Base-by-base conservation (phyloP, 164 flowering plant genomes). In the Tetracentron sinense region DNA sequence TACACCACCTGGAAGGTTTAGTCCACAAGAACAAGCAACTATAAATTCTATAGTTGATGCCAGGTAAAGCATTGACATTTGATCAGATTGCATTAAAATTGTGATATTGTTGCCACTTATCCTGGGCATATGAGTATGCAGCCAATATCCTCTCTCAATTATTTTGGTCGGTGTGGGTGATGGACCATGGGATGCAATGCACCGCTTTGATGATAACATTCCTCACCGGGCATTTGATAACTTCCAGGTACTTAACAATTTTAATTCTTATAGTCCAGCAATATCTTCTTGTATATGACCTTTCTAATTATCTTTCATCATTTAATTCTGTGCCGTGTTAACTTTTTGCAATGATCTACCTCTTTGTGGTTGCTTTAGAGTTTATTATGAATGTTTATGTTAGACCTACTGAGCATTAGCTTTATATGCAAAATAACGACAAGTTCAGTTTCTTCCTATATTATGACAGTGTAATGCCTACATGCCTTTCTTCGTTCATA, bases 101-200 rank as follows among this genome's bases (percentile, higher is more conserved):
- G 35, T 7, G 61, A 2, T 27, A 20, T 57, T 20, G 46, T 20
- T 57, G 19, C 22, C 19, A 27, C 28, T 30, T 28, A 54, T 62
- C 26, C 10, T 58, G 48, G 26, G 20, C 25, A 31, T 57, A 48
- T 60, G 69, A 21, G 10, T 42, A 7, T 55, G 35, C 83, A 89
- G 97, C 70, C 75, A 76, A 6, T 89, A 77, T 71, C 93, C 96
- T 53, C 90, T 88, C n/a, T 87, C 96, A 38, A 89, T 91, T 54
- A 75, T 91, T 70, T 74, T 91, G 72, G 84, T 91, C 59, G 97
- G 97, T 20, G 92, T 91, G 44, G 96, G 97, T 23, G 97, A 91
- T 79, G 97, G 96, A 49, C 97, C 97, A n/a, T 89, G 97, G 97
- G 90, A 91, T 69, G 78, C 80, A 42, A 89, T 91, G 97, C 65